A percentile compares a stretch with the other conserved stretches of the same genome.
These are phyloP conservation scores for Gentiana straminea DNA, from an alignment of 257 asterid species.

Conservation along the genomic window DNA sequence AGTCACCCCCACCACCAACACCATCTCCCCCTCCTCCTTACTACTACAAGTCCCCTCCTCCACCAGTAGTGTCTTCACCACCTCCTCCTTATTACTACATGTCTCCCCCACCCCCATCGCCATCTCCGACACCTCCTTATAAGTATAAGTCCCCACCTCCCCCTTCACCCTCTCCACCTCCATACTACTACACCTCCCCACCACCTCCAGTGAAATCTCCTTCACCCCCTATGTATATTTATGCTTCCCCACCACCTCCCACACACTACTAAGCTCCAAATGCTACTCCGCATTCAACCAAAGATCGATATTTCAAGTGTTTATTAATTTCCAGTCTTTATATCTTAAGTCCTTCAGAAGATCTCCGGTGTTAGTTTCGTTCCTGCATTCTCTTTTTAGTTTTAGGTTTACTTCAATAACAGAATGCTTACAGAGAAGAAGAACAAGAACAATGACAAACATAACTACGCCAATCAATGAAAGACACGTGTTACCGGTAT, in stretches of 20 bases:
- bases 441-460: too few species aligned
- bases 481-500: too few species aligned
- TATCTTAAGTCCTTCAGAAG: too few species aligned
- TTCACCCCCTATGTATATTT: neutral
- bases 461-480: too few species aligned
- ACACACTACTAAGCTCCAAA: slow-evolving; percentile 4
- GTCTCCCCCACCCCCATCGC: slow-evolving; percentile 15
- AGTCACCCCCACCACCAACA: slow-evolving; percentile 44
- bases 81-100: slow-evolving; percentile 17
- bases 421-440: too few species aligned
- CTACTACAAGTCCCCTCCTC: slow-evolving; percentile 21
- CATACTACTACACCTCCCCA: slow-evolving; percentile 16
- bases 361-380: too few species aligned
- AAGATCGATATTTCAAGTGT: too few species aligned
- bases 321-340: too few species aligned
- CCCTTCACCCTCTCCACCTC: slow-evolving; percentile 20
- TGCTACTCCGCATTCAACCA: too few species aligned
- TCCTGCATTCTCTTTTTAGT: too few species aligned
- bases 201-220: slow-evolving; percentile 15
- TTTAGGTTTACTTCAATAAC: too few species aligned
- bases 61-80: slow-evolving; percentile 5
- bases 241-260: slow-evolving; percentile 26
- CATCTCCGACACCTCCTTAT: slow-evolving; percentile 21
- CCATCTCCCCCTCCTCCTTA: slow-evolving; percentile 6
- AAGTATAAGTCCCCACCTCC: slow-evolving; percentile 27